Evolutionary conservation across 257 asterid genomes (phyloP), one percentile per base, ranked within the genome.

Genomic region (Scutellaria barbata): DNA sequence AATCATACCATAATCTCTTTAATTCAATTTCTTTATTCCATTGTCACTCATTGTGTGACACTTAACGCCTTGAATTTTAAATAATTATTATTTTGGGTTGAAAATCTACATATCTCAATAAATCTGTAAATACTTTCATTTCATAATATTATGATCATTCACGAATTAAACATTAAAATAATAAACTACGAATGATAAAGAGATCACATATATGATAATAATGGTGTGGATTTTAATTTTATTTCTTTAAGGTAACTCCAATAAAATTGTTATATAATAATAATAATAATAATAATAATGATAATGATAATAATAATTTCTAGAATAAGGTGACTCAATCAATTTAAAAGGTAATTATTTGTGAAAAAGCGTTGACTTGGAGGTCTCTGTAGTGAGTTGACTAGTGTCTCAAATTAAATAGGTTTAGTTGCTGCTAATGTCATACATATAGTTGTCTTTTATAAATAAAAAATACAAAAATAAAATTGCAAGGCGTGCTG

Each of bases 371-470:
- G 66, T 80, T 76, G 85, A 79, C 79, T 74, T 73, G 43, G 65
- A 56, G 48, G 51, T 63, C 57, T 47, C 63, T 39, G 65, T 25
- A 55, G 61, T 25, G 56, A 72, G 81, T 68, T 70, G 85, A 71
- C 80, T 51, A 17, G 1, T 7, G 40, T 41, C 20, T 30, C 7
- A 9, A 66, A 77, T 67, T 60, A 35, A 56, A 68, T 63, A 30
- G 17, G 55, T 72, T 78, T 85, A 72, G 85, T 66, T 74, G 77
- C 40, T 59, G 79, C 82, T 69, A 17, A 62, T 74, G 81, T 84
- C 79, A 70, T 63, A 59, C 2, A 5, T 33, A 25, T 14, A 54
- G 8, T 42, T 18, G 45, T 22, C 52, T 39, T 52, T 67, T 47
- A 47, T 9, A 25, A 58, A 13, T 6, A 37, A 6, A n/a, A 11